Base-by-base conservation (phyloP, 2,329 filamentous ascomycete species). In the Talaromyces sp. region DNA sequence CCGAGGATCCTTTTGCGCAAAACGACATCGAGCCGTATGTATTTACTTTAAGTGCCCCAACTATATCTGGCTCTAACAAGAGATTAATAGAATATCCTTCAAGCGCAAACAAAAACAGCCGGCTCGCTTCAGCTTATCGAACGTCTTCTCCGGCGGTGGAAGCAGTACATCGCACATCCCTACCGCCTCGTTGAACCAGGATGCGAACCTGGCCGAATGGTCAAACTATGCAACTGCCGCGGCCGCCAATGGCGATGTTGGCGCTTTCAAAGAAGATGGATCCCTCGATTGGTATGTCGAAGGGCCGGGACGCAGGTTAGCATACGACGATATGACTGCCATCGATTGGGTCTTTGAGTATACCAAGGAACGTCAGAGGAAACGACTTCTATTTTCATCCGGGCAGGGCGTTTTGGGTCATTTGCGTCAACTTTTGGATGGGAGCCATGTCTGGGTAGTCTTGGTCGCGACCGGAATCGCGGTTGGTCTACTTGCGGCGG, bases 261-360 rank as follows among this genome's bases (percentile, higher is more conserved):
- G 73, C 44, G 62, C 67, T 5, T 67, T 72, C 40, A 81, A 81
- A 68, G 75, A 79, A 48, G 77, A 76, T 3, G 74, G 67, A 1
- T 70, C 76, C 31, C 66, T 79, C 18, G 93, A 98, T 75, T 98
- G 93, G 93, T 90, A 96, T 73, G 84, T 89, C 55, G 93, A 97
- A 76, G 92, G 92, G 0, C 92, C 91, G 0, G 93, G 93, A 1
- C 86, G 92, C 60, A 86, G 95, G 71, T 93, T 97, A 40, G 93
- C 91, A 61, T 99, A 99, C 79, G 93, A 97, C 72, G 90, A 99
- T 77, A 82, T 97, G 74, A 97, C 93, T 16, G 93, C 95, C 63
- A 99, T 99, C 74, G 95, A 99, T 80, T 99, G 95, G 95, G 98
- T 98, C 73, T 98, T 96, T 70, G 95, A 99, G 76, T 96, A 98